These are phyloP conservation scores for Sclerotinia borealis DNA, from an alignment of 2,329 filamentous ascomycete genomes.

Conservation along the genomic window DNA sequence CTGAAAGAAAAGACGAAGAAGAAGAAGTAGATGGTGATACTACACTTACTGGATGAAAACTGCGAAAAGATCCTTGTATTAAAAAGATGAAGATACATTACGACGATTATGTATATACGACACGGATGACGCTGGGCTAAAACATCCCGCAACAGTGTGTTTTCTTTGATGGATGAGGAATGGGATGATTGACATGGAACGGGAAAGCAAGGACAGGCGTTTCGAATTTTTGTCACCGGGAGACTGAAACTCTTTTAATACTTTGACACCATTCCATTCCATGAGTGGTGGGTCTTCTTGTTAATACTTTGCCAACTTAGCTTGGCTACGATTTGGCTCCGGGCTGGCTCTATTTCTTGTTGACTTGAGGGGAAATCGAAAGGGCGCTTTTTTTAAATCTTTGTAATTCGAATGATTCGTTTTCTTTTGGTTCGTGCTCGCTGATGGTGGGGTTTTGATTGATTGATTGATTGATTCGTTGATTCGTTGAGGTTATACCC, in stretches of 20 bases:
- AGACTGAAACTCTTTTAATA: not conserved
- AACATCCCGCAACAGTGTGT: not conserved
- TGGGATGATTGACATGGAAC: not conserved
- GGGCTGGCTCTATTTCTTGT: not conserved
- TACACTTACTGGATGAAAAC: not conserved
- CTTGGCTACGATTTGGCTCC: not conserved
- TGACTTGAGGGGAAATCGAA: not conserved
- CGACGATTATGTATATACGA: constrained; percentile 6
- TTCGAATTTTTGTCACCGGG: not conserved
- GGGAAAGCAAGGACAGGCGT: not conserved
- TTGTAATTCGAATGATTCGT: not conserved
- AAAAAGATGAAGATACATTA: constrained; percentile 1
- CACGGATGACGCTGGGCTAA: not conserved
- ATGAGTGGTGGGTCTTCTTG: not conserved
- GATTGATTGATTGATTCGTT: not conserved
- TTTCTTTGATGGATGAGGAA: not conserved
- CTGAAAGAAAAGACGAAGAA: constrained; percentile 18
- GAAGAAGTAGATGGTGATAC: constrained; percentile 13
- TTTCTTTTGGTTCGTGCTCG: not conserved
- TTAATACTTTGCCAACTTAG: not conserved
- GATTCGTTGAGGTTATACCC: not conserved
- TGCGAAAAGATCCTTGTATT: not conserved
- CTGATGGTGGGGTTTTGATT: not conserved
- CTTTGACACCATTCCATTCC: not conserved
- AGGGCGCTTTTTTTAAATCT: not conserved